These are phyloP conservation scores for Sarcocystis neurona DNA, from an alignment of 169 alveolate genomes.

Conservation along the genomic window DNA sequence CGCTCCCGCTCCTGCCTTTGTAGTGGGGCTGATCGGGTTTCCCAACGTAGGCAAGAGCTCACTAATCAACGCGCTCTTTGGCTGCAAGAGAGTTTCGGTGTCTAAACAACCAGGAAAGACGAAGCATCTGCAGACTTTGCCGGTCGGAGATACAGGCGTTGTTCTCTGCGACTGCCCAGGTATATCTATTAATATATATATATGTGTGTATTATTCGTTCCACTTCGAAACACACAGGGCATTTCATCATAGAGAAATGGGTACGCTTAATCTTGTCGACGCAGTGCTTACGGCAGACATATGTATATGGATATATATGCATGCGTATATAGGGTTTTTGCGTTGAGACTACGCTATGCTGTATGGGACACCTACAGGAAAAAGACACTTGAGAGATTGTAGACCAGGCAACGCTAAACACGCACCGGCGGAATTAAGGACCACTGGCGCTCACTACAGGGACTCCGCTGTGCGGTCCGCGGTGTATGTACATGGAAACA, in stretches of 20 bases:
- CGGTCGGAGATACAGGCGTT: constrained; percentile 77
- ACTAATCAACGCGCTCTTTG: constrained; percentile 94
- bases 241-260: not conserved
- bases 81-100: constrained; percentile 92
- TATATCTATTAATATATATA: too few species aligned
- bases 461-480: too few species aligned
- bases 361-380: too few species aligned
- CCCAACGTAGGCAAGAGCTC: constrained; percentile 99
- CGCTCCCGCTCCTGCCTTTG: constrained; percentile 64
- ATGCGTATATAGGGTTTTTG: too few species aligned
- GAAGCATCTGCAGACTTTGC: constrained; percentile 94
- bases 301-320: not conserved
- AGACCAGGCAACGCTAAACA: too few species aligned
- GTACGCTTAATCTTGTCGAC: not conserved
- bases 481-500: too few species aligned
- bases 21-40: constrained; percentile 97
- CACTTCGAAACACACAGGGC: not conserved
- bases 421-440: too few species aligned
- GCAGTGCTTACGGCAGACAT: too few species aligned
- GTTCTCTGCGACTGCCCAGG: constrained; percentile 97
- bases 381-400: too few species aligned
- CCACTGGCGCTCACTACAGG: too few species aligned
- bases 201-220: not conserved
- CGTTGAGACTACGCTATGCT: too few species aligned
- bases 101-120: constrained; percentile 98